A percentile compares a stretch with the other conserved stretches of the same genome.
phyloP scores from a whole-genome alignment of 768 basidiomycete genomes.

The Auricularia sp. region DNA sequence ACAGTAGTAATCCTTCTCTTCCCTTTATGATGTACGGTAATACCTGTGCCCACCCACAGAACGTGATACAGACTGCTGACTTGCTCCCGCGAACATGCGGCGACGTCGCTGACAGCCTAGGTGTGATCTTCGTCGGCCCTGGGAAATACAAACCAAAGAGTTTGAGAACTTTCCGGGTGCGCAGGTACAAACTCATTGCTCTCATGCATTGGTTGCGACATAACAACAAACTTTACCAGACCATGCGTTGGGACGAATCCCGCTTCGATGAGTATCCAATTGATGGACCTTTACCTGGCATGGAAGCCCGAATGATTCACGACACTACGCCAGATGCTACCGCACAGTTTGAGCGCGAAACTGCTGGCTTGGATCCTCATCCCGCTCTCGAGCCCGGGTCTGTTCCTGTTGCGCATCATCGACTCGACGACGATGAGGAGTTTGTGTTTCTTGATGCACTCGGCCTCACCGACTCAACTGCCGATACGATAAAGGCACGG shows the following conservation, averaged over 20 bases:
- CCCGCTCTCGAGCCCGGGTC: constrained; percentile 9
- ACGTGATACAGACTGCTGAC: constrained; percentile 20
- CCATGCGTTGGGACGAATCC: background rate
- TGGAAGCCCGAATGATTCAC: constrained; percentile 10
- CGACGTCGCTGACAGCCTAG: constrained; percentile 18
- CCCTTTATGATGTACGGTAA: constrained; percentile 23
- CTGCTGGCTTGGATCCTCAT: constrained; percentile 19
- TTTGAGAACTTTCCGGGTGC: constrained; percentile 15
- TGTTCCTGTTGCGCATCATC: background rate
- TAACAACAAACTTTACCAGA: constrained; percentile 26
- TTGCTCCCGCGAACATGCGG: constrained; percentile 17
- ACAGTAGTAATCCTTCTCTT: constrained; percentile 14
- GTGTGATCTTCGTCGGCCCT: constrained; percentile 22
- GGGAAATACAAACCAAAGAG: constrained; percentile 10
- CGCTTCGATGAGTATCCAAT: background rate
- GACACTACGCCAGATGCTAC: constrained; percentile 6
- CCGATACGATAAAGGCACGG: constrained; percentile 12
- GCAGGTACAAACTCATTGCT: constrained; percentile 12
- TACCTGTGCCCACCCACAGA: constrained; percentile 26
- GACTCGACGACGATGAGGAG: background rate
- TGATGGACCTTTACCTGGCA: background rate
- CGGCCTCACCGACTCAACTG: constrained; percentile 23
- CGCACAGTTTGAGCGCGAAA: constrained; percentile 16
- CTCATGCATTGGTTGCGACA: constrained; percentile 26
- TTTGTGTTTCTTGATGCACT: constrained; percentile 17